Base-by-base conservation (phyloP, 2,329 filamentous ascomycete genomes). In the Exutisphaerella laricina region DNA sequence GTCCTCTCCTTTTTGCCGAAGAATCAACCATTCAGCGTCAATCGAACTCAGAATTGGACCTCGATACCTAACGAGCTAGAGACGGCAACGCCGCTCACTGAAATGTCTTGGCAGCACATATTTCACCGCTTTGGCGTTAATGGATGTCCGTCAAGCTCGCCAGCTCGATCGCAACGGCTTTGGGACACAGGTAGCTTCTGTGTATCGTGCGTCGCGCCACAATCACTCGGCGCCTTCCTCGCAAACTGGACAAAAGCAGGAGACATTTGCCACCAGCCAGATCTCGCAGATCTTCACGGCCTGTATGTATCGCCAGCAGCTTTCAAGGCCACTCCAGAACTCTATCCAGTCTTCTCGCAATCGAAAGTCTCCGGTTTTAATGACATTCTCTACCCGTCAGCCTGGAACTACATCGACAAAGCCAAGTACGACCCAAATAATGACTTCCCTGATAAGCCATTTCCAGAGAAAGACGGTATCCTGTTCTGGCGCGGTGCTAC, bases 401-500 rank as follows among this genome's bases (percentile, higher is more conserved):
- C 75, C 0, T 79, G 75, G 76, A 79, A 79, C 53, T 81, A 80
- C 50, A 63, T 78, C 46, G 74, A 77, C 46, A 79, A 79, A 58
- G 71, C 70, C 9, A 65, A 66, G 48, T 77, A 78, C 38, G 58
- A 66, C 0, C 73, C 76, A 18, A 70, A 73, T 1, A 65, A 73
- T 3, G 69, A 71, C 12, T 62, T 69, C 37, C 74, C 73, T 0
- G 78, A 81, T 51, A 60, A 60, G 4, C 60, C 65, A 1, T 89
- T 85, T 49, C 57, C 66, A 0, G 67, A 79, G 35, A 88, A 88
- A 55, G 69, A 75, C 32, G 75, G 82, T 48, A 69, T 70, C 1
- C 68, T 90, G 3, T 84, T 84, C 63, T 94, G 86, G 86, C 79
- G 85, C 38, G 84, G 83, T n/a, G 72, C 73, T 8, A 79, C 82